These are phyloP conservation scores for Camillea tinctor DNA, from an alignment of 2,329 filamentous ascomycete genomes.

Conservation along the genomic window DNA sequence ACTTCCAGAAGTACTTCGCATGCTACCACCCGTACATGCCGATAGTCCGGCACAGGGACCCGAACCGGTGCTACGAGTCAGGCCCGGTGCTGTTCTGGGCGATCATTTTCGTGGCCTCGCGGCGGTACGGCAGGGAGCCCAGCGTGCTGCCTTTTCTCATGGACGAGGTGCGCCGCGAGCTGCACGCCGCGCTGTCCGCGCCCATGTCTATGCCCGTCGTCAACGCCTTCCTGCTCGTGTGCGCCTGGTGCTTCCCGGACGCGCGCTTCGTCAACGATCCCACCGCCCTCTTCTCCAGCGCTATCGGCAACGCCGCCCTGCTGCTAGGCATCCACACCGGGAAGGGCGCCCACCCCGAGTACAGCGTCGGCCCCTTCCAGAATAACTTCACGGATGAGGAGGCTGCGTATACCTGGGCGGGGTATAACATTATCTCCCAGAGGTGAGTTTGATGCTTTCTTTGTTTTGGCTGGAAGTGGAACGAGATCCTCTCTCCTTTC, in stretches of 20 bases:
- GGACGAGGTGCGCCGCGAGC: conserved; percentile 46
- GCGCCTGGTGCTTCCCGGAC: conserved; percentile 51
- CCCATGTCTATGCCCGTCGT: conserved; percentile 48
- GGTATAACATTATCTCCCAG: conserved; percentile 52
- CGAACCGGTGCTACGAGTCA: conserved; percentile 49
- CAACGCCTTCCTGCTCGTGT: conserved; percentile 51
- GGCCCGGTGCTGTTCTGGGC: conserved; percentile 54
- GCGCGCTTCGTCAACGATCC: conserved; percentile 53
- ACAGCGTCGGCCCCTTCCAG: conserved; percentile 43
- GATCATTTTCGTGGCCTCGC: conserved; percentile 50
- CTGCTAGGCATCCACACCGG: conserved; percentile 53
- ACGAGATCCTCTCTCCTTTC: too few species aligned
- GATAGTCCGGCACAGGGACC: conserved; percentile 47
- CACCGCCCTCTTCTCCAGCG: conserved; percentile 45
- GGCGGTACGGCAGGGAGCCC: conserved; percentile 46
- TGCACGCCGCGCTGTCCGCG: conserved; percentile 44
- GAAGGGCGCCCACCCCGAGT: conserved; percentile 49
- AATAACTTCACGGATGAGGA: conserved; percentile 50
- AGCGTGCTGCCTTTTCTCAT: conserved; percentile 44
- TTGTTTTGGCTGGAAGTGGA: not conserved
- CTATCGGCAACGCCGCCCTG: conserved; percentile 47
- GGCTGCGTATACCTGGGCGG: conserved; percentile 52
- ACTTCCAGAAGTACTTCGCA: conserved; percentile 56
- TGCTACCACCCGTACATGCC: conserved; percentile 54
- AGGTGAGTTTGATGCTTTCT: conserved; percentile 34